These are phyloP conservation scores for Populus tomentosa DNA, from an alignment of 441 rosid species.

Conservation along the genomic window DNA sequence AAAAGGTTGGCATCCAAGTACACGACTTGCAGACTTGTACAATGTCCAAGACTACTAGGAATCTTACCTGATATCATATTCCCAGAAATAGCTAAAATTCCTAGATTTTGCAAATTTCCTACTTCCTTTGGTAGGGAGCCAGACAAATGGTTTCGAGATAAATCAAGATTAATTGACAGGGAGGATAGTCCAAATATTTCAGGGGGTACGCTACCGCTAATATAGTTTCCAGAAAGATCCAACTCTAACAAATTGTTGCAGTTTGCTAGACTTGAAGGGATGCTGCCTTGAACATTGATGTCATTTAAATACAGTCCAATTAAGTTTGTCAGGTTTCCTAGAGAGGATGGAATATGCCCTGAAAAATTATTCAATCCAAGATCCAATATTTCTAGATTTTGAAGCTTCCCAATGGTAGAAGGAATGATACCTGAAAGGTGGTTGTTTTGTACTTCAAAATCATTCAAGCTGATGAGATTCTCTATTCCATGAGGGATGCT, in stretches of 20 bases:
- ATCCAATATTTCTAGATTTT: background rate
- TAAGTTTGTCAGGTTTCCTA: background rate
- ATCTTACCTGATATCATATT: conserved; percentile 1
- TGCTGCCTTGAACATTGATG: background rate
- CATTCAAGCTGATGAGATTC: conserved; percentile 3
- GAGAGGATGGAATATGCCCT: background rate
- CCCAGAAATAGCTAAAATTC: background rate
- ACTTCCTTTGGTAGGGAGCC: background rate
- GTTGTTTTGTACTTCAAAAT: background rate
- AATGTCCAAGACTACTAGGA: background rate
- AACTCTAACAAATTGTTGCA: background rate
- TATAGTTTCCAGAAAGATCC: background rate
- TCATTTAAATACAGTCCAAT: background rate
- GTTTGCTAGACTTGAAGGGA: background rate
- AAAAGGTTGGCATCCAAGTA: background rate
- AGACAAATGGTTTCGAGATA: background rate
- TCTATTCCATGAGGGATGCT: conserved; percentile 14
- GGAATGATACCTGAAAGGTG: conserved; percentile 9
- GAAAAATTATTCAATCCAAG: background rate
- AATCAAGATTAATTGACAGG: background rate
- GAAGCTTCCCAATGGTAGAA: background rate
- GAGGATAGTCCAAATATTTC: background rate
- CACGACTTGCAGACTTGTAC: background rate
- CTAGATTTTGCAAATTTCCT: background rate
- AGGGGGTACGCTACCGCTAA: background rate